Conservation (phyloP, 768 basidiomycete species). For the Chalciporus sphaerocephalus region DNA sequence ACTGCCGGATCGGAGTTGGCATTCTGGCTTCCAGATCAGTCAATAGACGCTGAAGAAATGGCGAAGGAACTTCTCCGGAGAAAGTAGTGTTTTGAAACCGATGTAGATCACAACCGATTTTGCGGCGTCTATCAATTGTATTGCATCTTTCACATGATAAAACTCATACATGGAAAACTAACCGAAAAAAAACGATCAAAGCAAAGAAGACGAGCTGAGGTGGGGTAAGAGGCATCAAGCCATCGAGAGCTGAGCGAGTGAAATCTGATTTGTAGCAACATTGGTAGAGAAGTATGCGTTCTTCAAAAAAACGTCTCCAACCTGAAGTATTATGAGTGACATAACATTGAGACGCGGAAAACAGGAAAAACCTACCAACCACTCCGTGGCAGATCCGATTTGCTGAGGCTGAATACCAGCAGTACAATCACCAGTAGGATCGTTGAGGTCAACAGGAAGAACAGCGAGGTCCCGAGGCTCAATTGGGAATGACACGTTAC, state of each 20-base stretch:
- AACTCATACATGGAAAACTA: background rate
- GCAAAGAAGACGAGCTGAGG: background rate
- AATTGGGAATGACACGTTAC: slow-evolving; percentile 56
- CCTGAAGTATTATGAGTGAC: slow-evolving; percentile 16
- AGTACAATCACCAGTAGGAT: slow-evolving; percentile 57
- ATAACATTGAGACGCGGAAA: background rate
- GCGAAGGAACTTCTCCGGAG: slow-evolving; percentile 67
- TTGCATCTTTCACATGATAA: background rate
- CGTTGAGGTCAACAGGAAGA: slow-evolving; percentile 46
- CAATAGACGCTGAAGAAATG: slow-evolving; percentile 64
- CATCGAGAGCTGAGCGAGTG: slow-evolving; percentile 51
- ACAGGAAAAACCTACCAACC: slow-evolving; percentile 51
- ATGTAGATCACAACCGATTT: background rate
- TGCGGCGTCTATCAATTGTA: slow-evolving; percentile 1
- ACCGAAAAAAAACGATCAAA: slow-evolving; percentile 13
- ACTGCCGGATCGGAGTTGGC: slow-evolving; percentile 82
- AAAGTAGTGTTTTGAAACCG: slow-evolving; percentile 22
- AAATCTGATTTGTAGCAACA: slow-evolving; percentile 52
- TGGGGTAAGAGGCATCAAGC: slow-evolving; percentile 3
- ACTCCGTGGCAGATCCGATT: slow-evolving; percentile 55
- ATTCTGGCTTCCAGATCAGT: slow-evolving; percentile 65
- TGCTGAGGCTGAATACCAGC: slow-evolving; percentile 66
- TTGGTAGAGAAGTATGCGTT: slow-evolving; percentile 71
- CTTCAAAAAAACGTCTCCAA: slow-evolving; percentile 75
- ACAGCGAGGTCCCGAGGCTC: slow-evolving; percentile 64